Base-by-base conservation (phyloP, 208 protist species). In the Wallacemonas sp. region DNA sequence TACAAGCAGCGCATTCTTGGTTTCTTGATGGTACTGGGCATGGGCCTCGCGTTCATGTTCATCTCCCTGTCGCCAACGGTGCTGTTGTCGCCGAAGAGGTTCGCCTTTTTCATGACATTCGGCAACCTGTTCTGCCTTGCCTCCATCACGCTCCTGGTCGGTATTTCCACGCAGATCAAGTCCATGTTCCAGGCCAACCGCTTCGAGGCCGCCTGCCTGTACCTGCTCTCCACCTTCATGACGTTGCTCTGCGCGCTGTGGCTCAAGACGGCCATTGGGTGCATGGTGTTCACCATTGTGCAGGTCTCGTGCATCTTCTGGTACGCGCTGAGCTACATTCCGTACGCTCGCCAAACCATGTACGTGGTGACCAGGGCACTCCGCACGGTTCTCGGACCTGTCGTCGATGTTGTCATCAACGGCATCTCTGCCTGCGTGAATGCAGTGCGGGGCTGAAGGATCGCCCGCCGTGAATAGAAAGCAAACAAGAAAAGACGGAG, bases 261-360 rank as follows among this genome's bases (percentile, higher is more conserved):
- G 65, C 84, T 85, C 33, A 72, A 79, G 50, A 86, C 80, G 2
- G 81, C 69, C n/a, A 23, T 91, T 16, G 64, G 85, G 1, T 79
- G 80, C 18, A 61, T 97, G 10, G 14, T 93, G 8, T 94, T 91
- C 63, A 76, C 82, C 0, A 59, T 79, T 1, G 49, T 82, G 16
- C 91, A 96, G 72, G 44, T 96, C 5, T 76, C 36, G 18, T 79
- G 69, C 39, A 32, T 96, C 26, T 57, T 92, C 54, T 98, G 94
- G 94, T 98, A 97, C 67, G 72, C 86, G 20, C 70, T 98, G 25
- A 96, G 92, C 44, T 98, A 84, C 57, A 79, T 98, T 12, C 94
- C 94, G 11, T 97, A 84, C 64, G 90, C 88, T 1, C 82, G 89
- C 14, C 82, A 88, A 20, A 79, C 79, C 10, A 46, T 96, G 11